Evolutionary conservation across 352 stramenopile genomes (phyloP).

Genomic region (Phytopythium litorale): DNA sequence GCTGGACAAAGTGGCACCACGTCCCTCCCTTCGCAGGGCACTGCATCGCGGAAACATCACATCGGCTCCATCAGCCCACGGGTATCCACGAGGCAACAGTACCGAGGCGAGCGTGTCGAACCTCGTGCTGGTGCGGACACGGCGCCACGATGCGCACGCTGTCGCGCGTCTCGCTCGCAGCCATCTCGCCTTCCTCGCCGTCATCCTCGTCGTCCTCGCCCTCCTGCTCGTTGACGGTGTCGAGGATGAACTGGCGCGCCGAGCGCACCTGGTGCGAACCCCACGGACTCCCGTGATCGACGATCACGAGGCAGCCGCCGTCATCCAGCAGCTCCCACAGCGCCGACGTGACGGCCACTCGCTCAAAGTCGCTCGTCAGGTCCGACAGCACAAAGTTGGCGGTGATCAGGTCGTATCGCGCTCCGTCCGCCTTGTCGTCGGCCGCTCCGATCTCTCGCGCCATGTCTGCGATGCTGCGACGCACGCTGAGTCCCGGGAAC

Average conservation of each 20-base stretch:
- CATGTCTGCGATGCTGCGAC: constrained; percentile 68
- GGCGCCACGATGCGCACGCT: constrained; percentile 57
- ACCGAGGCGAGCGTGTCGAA: constrained; percentile 10
- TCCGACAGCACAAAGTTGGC: constrained; percentile 76
- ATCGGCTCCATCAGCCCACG: constrained; percentile 4
- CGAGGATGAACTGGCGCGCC: constrained; percentile 81
- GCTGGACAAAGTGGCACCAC: constrained; percentile 88
- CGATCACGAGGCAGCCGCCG: constrained; percentile 64
- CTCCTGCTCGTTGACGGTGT: constrained; percentile 48
- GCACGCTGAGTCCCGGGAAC: constrained; percentile 72
- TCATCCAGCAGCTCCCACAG: constrained; percentile 81
- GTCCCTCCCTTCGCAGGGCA: constrained; percentile 65
- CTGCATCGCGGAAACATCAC: constrained; percentile 12
- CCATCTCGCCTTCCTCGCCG: not conserved
- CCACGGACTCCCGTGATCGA: constrained; percentile 79
- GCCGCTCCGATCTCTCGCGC: constrained; percentile 52
- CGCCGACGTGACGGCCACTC: constrained; percentile 67
- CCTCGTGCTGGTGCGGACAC: constrained; percentile 71
- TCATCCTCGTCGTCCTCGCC: constrained; percentile 20
- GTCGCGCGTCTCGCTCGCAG: constrained; percentile 14
- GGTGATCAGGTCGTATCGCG: constrained; percentile 77
- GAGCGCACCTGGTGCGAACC: constrained; percentile 81
- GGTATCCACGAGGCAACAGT: not conserved
- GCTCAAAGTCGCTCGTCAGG: constrained; percentile 82
- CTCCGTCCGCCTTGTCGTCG: constrained; percentile 24